These are phyloP conservation scores for Vickermania spadyakhi DNA, from an alignment of 208 protist genomes.

Conservation along the genomic window DNA sequence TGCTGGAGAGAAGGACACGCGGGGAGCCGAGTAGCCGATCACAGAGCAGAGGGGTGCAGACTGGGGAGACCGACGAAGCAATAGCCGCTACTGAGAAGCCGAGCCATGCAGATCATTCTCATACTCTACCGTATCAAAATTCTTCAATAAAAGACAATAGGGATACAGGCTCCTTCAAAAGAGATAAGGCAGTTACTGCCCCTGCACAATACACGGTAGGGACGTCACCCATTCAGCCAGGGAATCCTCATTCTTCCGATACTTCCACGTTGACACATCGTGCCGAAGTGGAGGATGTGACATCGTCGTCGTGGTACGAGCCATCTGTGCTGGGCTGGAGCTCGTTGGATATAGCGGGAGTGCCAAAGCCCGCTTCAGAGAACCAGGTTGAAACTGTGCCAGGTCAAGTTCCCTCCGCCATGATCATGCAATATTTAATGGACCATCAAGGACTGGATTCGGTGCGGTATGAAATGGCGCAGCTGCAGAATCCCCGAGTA, in stretches of 20 bases:
- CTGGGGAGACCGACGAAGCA: slow-evolving; percentile 17
- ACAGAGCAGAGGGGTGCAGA: slow-evolving; percentile 46
- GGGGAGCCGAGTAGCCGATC: slow-evolving; percentile 14
- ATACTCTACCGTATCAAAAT: too few relatives aligned
- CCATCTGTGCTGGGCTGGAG: slow-evolving; percentile 34
- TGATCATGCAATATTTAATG: slow-evolving; percentile 77
- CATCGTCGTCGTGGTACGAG: slow-evolving; percentile 39
- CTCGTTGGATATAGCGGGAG: slow-evolving; percentile 35
- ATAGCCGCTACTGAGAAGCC: too few relatives aligned
- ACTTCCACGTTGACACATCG: slow-evolving; percentile 6
- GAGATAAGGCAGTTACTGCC: slow-evolving; percentile 10
- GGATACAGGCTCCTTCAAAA: slow-evolving; percentile 2
- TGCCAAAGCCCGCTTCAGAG: slow-evolving; percentile 43
- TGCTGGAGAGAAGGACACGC: too few relatives aligned
- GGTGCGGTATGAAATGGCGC: slow-evolving; percentile 65
- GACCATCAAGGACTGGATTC: slow-evolving; percentile 72
- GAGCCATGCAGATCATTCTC: too few relatives aligned
- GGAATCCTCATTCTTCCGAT: not conserved
- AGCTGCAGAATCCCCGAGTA: slow-evolving; percentile 24
- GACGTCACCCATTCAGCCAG: slow-evolving; percentile 43
- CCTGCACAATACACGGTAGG: slow-evolving; percentile 16
- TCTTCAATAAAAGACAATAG: too few relatives aligned
- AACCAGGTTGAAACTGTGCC: slow-evolving; percentile 35
- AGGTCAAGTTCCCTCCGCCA: slow-evolving; percentile 59
- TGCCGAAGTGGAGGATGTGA: slow-evolving; percentile 14